Conservation (phyloP, 2,329 filamentous ascomycete genomes). For the Metarhizium robertsii region DNA sequence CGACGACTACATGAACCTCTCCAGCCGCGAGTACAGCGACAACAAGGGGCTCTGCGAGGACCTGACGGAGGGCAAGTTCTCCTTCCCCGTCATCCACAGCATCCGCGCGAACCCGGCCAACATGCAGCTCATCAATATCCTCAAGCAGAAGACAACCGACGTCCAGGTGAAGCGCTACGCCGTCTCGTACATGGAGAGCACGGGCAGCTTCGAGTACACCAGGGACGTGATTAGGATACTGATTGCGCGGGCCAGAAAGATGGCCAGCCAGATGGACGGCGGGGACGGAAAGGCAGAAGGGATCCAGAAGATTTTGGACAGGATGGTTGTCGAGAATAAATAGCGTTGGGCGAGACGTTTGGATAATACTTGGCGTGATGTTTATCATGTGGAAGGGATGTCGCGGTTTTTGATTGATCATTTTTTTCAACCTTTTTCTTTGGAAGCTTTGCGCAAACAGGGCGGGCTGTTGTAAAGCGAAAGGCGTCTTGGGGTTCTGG, state of each 20-base stretch:
- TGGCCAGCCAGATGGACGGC: conserved; percentile 57
- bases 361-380: not conserved
- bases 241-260: conserved; percentile 50
- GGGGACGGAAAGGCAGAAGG: conserved; percentile 45
- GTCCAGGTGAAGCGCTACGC: conserved; percentile 88
- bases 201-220: conserved; percentile 84
- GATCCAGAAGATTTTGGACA: conserved; percentile 59
- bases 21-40: conserved; percentile 61
- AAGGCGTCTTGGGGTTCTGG: not conserved
- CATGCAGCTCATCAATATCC: conserved; percentile 78
- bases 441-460: too few relatives aligned
- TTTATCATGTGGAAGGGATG: not conserved
- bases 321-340: conserved; percentile 36
- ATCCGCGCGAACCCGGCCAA: conserved; percentile 69
- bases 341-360: not conserved
- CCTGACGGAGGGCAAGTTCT: conserved; percentile 94
- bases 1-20: conserved; percentile 89
- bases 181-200: conserved; percentile 80
- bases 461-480: not conserved
- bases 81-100: conserved; percentile 88
- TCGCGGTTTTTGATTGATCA: not conserved
- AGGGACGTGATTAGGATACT: conserved; percentile 56
- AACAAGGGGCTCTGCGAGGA: conserved; percentile 96
- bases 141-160: conserved; percentile 81
- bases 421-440: not conserved